Conservation (phyloP, 164 flowering plant genomes). For the Sedum album region DNA sequence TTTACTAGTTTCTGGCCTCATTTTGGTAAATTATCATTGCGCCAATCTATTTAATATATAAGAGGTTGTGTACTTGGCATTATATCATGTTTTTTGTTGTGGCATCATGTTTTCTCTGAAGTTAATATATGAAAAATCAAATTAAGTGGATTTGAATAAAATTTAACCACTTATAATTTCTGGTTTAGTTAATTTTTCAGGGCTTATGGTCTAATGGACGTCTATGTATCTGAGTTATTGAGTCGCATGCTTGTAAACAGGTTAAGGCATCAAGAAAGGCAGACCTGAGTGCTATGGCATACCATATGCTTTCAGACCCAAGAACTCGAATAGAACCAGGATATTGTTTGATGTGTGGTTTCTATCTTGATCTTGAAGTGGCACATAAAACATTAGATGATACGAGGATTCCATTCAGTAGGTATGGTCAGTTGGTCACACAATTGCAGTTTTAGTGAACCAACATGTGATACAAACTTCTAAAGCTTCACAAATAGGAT, state of each 20-base stretch:
- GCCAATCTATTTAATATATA: not conserved
- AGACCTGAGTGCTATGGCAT: constrained; percentile 29
- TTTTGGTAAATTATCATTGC: not conserved
- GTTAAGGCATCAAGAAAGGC: constrained; percentile 20
- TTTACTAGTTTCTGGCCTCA: not conserved
- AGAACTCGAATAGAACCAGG: constrained; percentile 29
- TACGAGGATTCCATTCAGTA: constrained; percentile 28
- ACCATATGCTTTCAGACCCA: constrained; percentile 18
- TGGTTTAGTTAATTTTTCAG: not conserved
- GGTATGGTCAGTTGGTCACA: constrained; percentile 22
- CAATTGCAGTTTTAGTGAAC: not conserved
- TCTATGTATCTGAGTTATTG: constrained; percentile 5
- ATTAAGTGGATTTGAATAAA: not conserved
- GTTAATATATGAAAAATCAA: not conserved
- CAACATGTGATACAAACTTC: not conserved
- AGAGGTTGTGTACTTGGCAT: not conserved
- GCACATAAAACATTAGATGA: constrained; percentile 22
- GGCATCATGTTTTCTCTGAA: not conserved
- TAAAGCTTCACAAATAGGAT: not conserved
- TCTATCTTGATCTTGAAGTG: constrained; percentile 37
- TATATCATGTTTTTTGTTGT: not conserved
- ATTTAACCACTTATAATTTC: not conserved
- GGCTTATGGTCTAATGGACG: not conserved
- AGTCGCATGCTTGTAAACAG: constrained; percentile 19
- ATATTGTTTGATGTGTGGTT: constrained; percentile 57